Evolutionary conservation across 306 rosid genomes (phyloP), one percentile per base, ranked within the genome.

Genomic region (Lathyrus aphaca): DNA sequence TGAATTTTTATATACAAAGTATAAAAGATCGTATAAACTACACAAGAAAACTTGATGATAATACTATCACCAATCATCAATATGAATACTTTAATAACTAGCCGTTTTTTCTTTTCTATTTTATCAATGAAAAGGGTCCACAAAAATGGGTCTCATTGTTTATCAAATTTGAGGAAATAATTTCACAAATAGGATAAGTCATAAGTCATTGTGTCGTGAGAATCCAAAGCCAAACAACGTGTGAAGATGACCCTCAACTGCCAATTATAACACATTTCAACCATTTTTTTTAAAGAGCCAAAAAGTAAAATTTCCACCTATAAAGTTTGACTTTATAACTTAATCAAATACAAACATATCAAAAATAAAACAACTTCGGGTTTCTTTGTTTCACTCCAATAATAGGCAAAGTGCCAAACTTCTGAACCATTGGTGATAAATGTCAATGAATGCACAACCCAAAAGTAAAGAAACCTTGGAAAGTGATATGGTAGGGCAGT

Each of bases 211-310:
- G 73, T 54, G 32, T 69, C 32, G 61, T 75, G 72, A 79, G 82
- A 77, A 82, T 84, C 82, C 79, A 81, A 79, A 61, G 80, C 77
- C 77, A 74, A 86, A 32, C 54, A 74, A 72, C 65, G 80, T 75
- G 4, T 68, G 91, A 84, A 75, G 81, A 71, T 5, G 95, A 88
- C 86, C 67, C 74, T 84, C 84, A 81, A 83, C 89, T 76, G 78
- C 85, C 82, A 58, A 72, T 75, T 75, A 35, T 35, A 61, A 65
- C 62, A 74, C 81, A 44, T 58, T 62, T 29, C 8, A 66, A 50
- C 82, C 69, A 62, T 46, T 64, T 35, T 61, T 64, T 71, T 37
- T 64, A 39, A 66, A 63, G 30, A 44, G 16, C 54, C 59, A 50
- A 54, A 66, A 27, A 40, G 58, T 77, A 74, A 74, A 69, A 61